These are phyloP conservation scores for Zasmidium citrigriseum DNA, from an alignment of 2,329 filamentous ascomycete genomes.

Conservation along the genomic window DNA sequence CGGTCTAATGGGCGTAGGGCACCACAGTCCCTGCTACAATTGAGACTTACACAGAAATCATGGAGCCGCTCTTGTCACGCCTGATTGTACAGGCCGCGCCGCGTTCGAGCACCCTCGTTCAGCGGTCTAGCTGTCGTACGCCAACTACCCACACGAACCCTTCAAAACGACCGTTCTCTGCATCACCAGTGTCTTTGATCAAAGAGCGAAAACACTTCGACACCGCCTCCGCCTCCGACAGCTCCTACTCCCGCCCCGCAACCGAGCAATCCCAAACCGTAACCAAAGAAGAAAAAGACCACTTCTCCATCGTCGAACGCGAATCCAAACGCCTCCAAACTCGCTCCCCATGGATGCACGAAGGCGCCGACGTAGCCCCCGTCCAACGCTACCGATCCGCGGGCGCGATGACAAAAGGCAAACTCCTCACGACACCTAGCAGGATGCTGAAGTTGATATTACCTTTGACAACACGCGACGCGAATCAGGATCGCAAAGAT, in stretches of 20 bases:
- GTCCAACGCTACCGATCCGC: constrained; percentile 54
- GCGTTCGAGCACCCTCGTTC: constrained; percentile 7
- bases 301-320: constrained; percentile 45
- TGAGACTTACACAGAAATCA: constrained; percentile 3
- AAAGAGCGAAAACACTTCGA: constrained; percentile 22
- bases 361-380: constrained; percentile 61
- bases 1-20: background rate
- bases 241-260: constrained; percentile 37
- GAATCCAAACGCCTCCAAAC: constrained; percentile 58
- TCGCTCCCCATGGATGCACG: constrained; percentile 66
- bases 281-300: constrained; percentile 47
- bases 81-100: constrained; percentile 28
- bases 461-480: constrained; percentile 66
- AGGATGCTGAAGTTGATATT: constrained; percentile 79
- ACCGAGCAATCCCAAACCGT: constrained; percentile 46
- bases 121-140: constrained; percentile 17
- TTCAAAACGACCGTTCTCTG: background rate
- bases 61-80: constrained; percentile 33
- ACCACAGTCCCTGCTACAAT: background rate
- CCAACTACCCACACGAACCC: constrained; percentile 6
- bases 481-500: constrained; percentile 62
- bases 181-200: constrained; percentile 11
- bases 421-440: constrained; percentile 77
- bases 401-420: constrained; percentile 68
- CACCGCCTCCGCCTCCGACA: constrained; percentile 25